Evolutionary conservation across 441 rosid genomes (phyloP), one percentile per base, ranked within the genome.

Genomic region (Jatropha multifida): DNA sequence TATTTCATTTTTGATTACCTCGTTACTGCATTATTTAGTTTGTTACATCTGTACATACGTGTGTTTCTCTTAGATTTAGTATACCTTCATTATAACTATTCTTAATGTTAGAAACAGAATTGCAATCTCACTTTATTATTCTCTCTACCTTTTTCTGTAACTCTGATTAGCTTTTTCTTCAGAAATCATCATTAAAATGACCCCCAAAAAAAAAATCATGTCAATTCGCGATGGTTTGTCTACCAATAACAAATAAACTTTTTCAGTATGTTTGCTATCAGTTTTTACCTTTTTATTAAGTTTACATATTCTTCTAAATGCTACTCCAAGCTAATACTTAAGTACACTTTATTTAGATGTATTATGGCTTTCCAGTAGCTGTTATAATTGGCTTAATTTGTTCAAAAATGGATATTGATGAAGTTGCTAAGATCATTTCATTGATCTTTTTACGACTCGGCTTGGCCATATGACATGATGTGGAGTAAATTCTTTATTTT

Each of bases 381-480:
- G 65, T 44, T 62, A 68, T 48, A 49, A 14, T 72, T 51, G 62
- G 23, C 73, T 63, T 42, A 65, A 27, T 51, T 64, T 55, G 15
- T 66, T 73, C 63, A 27, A 17, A 58, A 46, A 65, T 61, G 7
- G 17, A 49, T 70, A 37, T 37, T 37, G 63, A 32, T 12, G 49
- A 23, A 46, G 52, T 70, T 44, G 67, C 44, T 77, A 60, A 32
- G 32, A 32, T 32, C 32, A 32, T 32, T 32, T 75, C 58, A 42
- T 63, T 74, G 8, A 59, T 55, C 4, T 26, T 59, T 75, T 70
- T 74, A 15, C 17, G 18, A 7, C 10, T 74, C 9, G 26, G 42
- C 52, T 56, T n/a, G 27, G 74, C 14, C 15, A 59, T 58, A 15
- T 32, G 42, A 23, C 77, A 75, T 75, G 61, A 40, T 68, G 72